phyloP scores from a whole-genome alignment of 805 yeast genomes.

The Candida rishiriensis region DNA sequence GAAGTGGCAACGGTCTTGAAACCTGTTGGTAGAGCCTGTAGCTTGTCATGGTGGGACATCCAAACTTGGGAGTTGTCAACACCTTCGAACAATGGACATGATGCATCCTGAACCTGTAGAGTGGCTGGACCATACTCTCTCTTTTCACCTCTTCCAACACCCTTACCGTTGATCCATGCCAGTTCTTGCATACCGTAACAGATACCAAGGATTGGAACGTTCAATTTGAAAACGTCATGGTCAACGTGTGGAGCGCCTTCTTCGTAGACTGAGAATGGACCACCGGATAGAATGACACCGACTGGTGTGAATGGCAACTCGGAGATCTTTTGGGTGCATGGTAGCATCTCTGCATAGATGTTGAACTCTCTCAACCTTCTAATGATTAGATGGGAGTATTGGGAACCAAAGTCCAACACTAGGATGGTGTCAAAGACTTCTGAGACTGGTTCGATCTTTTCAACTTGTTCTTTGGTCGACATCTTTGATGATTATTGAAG shows the following conservation, averaged over 20 bases:
- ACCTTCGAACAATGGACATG: slow-evolving; percentile 74
- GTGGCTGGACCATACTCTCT: slow-evolving; percentile 98
- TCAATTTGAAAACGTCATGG: slow-evolving; percentile 82
- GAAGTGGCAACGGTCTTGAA: slow-evolving; percentile 87
- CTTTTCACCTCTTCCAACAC: slow-evolving; percentile 93
- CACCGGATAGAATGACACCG: slow-evolving; percentile 94
- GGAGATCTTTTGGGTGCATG: slow-evolving; percentile 95
- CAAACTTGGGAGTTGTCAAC: slow-evolving; percentile 95
- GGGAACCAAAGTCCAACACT: slow-evolving; percentile 97
- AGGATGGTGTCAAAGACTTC: slow-evolving; percentile 92
- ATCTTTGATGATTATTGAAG: background rate
- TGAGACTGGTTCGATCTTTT: slow-evolving; percentile 54
- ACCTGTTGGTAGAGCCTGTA: slow-evolving; percentile 83
- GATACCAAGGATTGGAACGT: slow-evolving; percentile 94
- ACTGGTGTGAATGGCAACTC: slow-evolving; percentile 93
- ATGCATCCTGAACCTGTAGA: slow-evolving; percentile 70
- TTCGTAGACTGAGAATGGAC: slow-evolving; percentile 96
- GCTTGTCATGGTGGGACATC: slow-evolving; percentile 99
- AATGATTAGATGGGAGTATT: slow-evolving; percentile 93
- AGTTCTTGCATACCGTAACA: slow-evolving; percentile 99
- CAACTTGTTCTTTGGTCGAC: no score
- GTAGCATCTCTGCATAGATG: slow-evolving; percentile 98
- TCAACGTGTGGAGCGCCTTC: slow-evolving; percentile 97
- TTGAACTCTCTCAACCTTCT: slow-evolving; percentile 97
- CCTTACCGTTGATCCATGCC: slow-evolving; percentile 95